phyloP scores from a whole-genome alignment of 805 yeast genomes.

The Nakazawaea wickerhamii region DNA sequence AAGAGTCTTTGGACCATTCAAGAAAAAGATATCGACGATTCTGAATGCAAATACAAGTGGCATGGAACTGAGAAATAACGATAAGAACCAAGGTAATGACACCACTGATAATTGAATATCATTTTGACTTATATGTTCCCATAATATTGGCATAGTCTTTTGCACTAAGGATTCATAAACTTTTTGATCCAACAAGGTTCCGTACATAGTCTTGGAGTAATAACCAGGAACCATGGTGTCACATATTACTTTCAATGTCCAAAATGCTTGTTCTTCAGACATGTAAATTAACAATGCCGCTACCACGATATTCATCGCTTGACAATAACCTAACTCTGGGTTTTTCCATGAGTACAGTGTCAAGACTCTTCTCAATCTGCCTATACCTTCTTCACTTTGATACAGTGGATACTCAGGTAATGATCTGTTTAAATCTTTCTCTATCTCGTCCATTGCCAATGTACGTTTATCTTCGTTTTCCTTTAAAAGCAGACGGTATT shows the following conservation, averaged over 20 bases:
- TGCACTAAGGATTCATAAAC: conserved; percentile 89
- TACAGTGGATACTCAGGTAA: conserved; percentile 95
- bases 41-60: conserved; percentile 91
- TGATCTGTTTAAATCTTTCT: conserved; percentile 90
- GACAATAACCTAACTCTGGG: conserved; percentile 97
- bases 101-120: conserved; percentile 93
- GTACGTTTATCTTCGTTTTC: conserved; percentile 63
- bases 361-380: conserved; percentile 76
- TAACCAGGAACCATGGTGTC: conserved; percentile 90
- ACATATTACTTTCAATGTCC: conserved; percentile 80
- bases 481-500: conserved; percentile 52
- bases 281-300: conserved; percentile 77
- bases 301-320: conserved; percentile 93
- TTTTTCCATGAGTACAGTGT: conserved; percentile 96
- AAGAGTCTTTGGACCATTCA: conserved; percentile 82
- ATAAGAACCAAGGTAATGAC: conserved; percentile 93
- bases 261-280: conserved; percentile 97
- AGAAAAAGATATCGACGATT: conserved; percentile 82
- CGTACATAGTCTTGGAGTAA: conserved; percentile 96
- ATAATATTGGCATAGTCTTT: conserved; percentile 81
- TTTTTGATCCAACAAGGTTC: conserved; percentile 87
- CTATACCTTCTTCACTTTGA: conserved; percentile 81
- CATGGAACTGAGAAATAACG: conserved; percentile 86
- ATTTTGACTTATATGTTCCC: conserved; percentile 70
- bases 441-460: conserved; percentile 91